Evolutionary conservation across 371 early-diverging fungal species (phyloP), one percentile per base, ranked within the genome.

Genomic region (Zancudomyces culisetae): DNA sequence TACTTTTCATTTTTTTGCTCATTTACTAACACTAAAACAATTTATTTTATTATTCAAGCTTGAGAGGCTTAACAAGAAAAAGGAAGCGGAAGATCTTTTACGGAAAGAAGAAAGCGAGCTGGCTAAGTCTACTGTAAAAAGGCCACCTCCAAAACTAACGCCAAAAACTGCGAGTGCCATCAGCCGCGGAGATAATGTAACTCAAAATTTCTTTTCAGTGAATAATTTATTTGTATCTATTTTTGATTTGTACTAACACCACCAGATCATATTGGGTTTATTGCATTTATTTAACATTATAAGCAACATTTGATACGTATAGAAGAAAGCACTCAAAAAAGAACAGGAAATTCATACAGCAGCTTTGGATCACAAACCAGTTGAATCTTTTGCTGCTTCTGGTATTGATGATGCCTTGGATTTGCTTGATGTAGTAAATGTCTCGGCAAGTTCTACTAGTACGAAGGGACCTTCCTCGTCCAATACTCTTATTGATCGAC

Each of bases 391-490:
- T 57, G 69, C 78, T 12, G 85, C 88, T 1, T 62, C 70, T 48
- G 79, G 77, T 56, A 78, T 87, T 56, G 85, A 87, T 64, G 85
- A 85, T 62, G 86, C 86, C 19, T 60, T 87, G 24, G 78, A 80
- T 59, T 65, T 84, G 20, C 52, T 85, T 45, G 60, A 60, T 22
- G 48, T 61, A 0, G 66, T 77, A 23, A 42, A 56, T 13, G 27
- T 52, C 15, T 55, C 53, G 29, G 26, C 55, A 1, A 15, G 10
- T 35, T 6, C 10, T 35, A 10, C 15, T 6, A 22, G 26, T 22
- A 54, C 64, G 19, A 48, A 56, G 22, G 59, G 57, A 18, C 3
- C 62, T 2, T 50, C 55, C 10, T 58, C 63, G 23, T 61, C 43
- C 6, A 41, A 8, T 10, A 18, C 40, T 19, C 43, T 52, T 46